Evolutionary conservation across 208 protist genomes (phyloP).

Genomic region (Trypanosoma scelopori): DNA sequence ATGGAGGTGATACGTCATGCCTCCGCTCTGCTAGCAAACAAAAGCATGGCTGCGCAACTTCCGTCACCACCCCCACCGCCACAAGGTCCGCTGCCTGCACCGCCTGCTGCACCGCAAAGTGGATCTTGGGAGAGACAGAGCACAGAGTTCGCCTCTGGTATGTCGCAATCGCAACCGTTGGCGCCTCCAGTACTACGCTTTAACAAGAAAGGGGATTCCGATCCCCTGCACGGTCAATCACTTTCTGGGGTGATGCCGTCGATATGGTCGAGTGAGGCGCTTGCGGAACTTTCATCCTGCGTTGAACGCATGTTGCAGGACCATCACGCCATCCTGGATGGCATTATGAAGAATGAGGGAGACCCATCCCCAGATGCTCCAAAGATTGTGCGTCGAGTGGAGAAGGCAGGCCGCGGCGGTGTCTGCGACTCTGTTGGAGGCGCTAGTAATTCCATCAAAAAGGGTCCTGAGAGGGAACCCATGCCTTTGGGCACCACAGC

Average conservation of each 20-base stretch:
- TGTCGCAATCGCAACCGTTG: slow-evolving; percentile 1
- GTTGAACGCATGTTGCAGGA: slow-evolving; percentile 81
- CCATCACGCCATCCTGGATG: slow-evolving; percentile 55
- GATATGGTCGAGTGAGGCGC: slow-evolving; percentile 21
- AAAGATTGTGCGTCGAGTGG: slow-evolving; percentile 7
- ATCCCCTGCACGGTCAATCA: slow-evolving; percentile 6
- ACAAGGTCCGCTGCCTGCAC: background rate
- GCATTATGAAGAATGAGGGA: slow-evolving; percentile 42
- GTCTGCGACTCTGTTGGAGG: background rate
- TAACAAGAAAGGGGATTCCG: slow-evolving; percentile 6
- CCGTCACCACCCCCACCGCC: background rate
- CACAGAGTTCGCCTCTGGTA: background rate
- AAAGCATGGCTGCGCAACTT: background rate
- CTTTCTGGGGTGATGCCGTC: no score
- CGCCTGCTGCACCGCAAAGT: background rate
- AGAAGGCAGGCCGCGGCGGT: slow-evolving; percentile 17
- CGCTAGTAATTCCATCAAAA: slow-evolving; percentile 18
- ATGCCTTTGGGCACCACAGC: background rate
- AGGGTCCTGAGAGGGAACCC: background rate
- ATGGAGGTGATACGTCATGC: slow-evolving; percentile 75
- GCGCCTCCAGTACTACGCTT: background rate
- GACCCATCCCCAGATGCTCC: background rate
- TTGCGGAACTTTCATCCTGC: slow-evolving; percentile 38
- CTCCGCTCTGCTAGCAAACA: slow-evolving; percentile 36
- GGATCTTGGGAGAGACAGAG: background rate